Conservation (phyloP, 2,329 filamentous ascomycete species). For the Aspergillus costaricaensis region DNA sequence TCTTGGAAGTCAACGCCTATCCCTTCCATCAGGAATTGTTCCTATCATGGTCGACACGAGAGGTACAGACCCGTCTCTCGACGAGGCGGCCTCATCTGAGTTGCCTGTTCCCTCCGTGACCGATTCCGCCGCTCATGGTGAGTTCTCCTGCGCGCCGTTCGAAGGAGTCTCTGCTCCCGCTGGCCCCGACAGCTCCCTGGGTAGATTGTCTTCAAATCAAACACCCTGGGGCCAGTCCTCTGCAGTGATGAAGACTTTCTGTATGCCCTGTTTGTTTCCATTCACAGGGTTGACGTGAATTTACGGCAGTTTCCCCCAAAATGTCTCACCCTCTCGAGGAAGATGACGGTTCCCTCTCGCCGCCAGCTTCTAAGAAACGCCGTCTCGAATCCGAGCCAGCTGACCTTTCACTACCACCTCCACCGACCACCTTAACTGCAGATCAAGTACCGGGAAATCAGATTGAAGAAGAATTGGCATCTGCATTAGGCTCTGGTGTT, state of each 20-base stretch:
- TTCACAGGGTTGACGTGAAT: conserved; percentile 8
- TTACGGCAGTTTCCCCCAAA: conserved; percentile 30
- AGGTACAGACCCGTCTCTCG: conserved; percentile 31
- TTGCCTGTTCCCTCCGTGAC: conserved; percentile 32
- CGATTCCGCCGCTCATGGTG: conserved; percentile 37
- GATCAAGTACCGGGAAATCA: conserved; percentile 34
- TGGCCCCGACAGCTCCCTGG: not conserved
- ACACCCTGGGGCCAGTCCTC: too few species aligned
- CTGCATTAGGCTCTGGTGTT: conserved; percentile 34
- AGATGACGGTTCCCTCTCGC: conserved; percentile 34
- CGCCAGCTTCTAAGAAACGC: conserved; percentile 43
- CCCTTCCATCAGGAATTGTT: conserved; percentile 23
- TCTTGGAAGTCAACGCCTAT: conserved; percentile 42
- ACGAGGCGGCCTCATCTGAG: conserved; percentile 31
- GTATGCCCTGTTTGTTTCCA: not conserved
- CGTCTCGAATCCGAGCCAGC: conserved; percentile 37
- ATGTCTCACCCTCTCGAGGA: conserved; percentile 38
- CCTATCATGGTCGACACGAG: conserved; percentile 37
- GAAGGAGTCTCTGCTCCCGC: not conserved
- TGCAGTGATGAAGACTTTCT: not conserved
- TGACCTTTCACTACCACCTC: conserved; percentile 23
- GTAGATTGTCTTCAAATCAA: not conserved
- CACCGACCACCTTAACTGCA: conserved; percentile 15
- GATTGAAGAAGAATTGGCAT: conserved; percentile 41
- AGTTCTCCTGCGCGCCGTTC: conserved; percentile 20